phyloP scores from a whole-genome alignment of 75 land plant species.

The Picea glauca region DNA sequence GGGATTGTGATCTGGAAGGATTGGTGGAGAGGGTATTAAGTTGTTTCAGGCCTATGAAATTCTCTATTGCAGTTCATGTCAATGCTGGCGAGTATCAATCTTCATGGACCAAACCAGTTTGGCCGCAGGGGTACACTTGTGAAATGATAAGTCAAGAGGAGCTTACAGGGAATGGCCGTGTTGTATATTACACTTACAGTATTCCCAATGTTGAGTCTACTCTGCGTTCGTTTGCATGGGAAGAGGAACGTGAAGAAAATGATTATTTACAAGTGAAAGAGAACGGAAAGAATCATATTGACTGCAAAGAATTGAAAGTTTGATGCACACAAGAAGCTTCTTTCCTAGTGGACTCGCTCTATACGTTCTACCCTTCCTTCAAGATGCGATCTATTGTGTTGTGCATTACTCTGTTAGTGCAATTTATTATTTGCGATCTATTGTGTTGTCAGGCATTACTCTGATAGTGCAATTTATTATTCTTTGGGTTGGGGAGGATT shows the following conservation, averaged over 20 bases:
- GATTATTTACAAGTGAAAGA: neutral
- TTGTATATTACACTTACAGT: slow-evolving; percentile 45
- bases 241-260: slow-evolving; percentile 3
- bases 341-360: neutral
- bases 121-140: slow-evolving; percentile 30
- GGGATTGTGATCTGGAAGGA: slow-evolving; percentile 17
- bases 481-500: slow-evolving; percentile 5
- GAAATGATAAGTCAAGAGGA: slow-evolving; percentile 28
- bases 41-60: slow-evolving; percentile 51
- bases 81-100: slow-evolving; percentile 10
- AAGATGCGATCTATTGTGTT: neutral
- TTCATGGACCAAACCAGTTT: slow-evolving; percentile 16
- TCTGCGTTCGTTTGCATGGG: neutral
- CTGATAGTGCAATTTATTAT: neutral
- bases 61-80: slow-evolving; percentile 52
- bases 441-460: neutral
- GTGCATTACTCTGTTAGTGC: neutral
- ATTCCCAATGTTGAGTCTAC: neutral
- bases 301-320: neutral
- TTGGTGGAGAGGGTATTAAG: slow-evolving; percentile 51
- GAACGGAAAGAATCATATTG: neutral
- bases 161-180: slow-evolving; percentile 30
- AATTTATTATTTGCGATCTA: neutral
- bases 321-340: neutral
- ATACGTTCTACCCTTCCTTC: neutral